phyloP scores from a whole-genome alignment of 768 basidiomycete species.

The Coprinopsis marcescibilis region DNA sequence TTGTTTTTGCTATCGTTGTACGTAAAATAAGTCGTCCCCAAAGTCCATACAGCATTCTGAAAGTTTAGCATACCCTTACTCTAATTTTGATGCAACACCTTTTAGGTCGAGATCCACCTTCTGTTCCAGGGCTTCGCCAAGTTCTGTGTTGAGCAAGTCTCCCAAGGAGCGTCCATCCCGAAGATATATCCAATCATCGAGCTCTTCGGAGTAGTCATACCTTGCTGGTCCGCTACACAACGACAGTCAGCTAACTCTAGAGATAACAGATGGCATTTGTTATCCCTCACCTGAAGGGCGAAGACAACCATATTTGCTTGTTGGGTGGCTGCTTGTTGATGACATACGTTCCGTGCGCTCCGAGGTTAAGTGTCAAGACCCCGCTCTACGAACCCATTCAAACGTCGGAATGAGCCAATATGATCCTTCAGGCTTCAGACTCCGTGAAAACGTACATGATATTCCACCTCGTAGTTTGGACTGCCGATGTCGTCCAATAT shows the following conservation, averaged over 20 bases:
- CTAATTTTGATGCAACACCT: slow-evolving; percentile 15
- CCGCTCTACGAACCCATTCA: slow-evolving; percentile 54
- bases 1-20: not conserved
- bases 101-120: slow-evolving; percentile 27
- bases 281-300: slow-evolving; percentile 65
- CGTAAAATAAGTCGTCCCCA: not conserved
- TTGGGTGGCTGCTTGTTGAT: slow-evolving; percentile 98
- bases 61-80: slow-evolving; percentile 7
- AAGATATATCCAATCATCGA: slow-evolving; percentile 68
- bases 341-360: slow-evolving; percentile 79
- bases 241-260: not conserved
- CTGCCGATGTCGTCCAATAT: slow-evolving; percentile 57
- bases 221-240: slow-evolving; percentile 79
- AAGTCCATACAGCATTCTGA: not conserved
- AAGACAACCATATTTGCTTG: slow-evolving; percentile 95
- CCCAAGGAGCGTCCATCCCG: slow-evolving; percentile 61
- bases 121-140: slow-evolving; percentile 32
- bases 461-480: slow-evolving; percentile 76
- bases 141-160: slow-evolving; percentile 62
- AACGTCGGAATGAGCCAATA: slow-evolving; percentile 1
- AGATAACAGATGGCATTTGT: not conserved
- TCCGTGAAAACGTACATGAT: slow-evolving; percentile 51
- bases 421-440: no score
- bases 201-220: slow-evolving; percentile 63
- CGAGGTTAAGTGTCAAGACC: slow-evolving; percentile 80